Evolutionary conservation across 352 stramenopile species (phyloP).

Genomic region (Blastocystis sp.): DNA sequence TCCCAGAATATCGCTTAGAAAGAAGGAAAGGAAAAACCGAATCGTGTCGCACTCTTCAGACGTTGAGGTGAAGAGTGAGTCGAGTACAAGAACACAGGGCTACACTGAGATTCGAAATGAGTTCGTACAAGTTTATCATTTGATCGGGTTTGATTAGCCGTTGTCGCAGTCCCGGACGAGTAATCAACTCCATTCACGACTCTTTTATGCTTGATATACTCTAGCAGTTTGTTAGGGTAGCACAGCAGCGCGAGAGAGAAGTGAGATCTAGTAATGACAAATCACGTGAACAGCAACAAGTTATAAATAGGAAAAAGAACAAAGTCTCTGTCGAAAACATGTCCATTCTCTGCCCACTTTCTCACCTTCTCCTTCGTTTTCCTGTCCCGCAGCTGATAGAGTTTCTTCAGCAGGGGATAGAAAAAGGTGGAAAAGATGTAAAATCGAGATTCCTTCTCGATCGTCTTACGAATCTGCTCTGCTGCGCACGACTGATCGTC

Average conservation of each 20-base stretch:
- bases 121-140: background rate
- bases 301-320: background rate
- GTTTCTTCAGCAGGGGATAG: background rate
- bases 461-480: no score
- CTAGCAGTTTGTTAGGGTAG: conserved; percentile 11
- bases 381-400: background rate
- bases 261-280: background rate
- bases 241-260: background rate
- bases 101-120: background rate
- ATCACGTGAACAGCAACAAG: background rate
- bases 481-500: background rate
- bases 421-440: conserved; percentile 50
- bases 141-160: background rate
- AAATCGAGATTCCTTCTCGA: background rate
- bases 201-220: background rate
- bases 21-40: background rate
- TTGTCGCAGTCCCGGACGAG: background rate
- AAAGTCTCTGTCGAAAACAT: background rate
- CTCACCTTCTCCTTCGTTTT: background rate
- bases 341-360: background rate
- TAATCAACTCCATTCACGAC: conserved; percentile 24
- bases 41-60: background rate
- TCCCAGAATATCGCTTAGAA: background rate
- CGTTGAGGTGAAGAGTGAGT: background rate
- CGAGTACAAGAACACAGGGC: conserved; percentile 14